A percentile compares a stretch with the other conserved stretches of the same genome.
Conservation (phyloP, 2,329 filamentous ascomycete genomes). For the Verticillium dahliae region DNA sequence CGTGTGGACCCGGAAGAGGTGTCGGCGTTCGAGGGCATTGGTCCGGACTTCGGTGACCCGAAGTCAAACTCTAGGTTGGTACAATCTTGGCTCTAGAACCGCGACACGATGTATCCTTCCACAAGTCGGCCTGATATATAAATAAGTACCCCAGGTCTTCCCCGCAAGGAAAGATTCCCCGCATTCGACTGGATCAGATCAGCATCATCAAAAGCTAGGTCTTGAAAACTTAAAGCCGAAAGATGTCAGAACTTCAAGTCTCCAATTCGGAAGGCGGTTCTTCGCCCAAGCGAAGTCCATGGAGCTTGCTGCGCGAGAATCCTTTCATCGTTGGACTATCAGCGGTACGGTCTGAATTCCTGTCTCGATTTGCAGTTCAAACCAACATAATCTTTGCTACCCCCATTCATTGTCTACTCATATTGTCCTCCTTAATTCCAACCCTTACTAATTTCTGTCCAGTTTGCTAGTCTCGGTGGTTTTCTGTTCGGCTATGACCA, state of each 20-base stretch:
- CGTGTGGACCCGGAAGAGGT: too few species aligned
- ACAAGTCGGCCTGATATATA: neutral
- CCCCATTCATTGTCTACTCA: too few species aligned
- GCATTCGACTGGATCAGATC: conserved; percentile 13
- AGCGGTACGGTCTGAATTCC: conserved; percentile 19
- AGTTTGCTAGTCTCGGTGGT: conserved; percentile 27
- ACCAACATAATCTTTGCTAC: too few species aligned
- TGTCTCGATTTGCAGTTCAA: too few species aligned
- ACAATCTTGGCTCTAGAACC: too few species aligned
- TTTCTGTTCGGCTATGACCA: conserved; percentile 45
- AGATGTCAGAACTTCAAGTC: neutral
- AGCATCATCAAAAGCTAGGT: neutral
- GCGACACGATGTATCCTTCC: too few species aligned
- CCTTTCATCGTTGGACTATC: conserved; percentile 37
- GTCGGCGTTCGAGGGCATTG: too few species aligned
- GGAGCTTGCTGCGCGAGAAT: conserved; percentile 25
- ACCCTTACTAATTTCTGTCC: neutral
- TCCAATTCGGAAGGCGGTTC: conserved; percentile 10
- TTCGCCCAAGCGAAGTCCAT: conserved; percentile 17
- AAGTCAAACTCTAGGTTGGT: too few species aligned
- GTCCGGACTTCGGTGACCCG: too few species aligned
- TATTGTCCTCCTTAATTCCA: too few species aligned
- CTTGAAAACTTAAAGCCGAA: too few species aligned
- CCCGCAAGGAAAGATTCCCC: neutral
- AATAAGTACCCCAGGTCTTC: neutral